Base-by-base conservation (phyloP, 805 yeast species). In the Spathaspora gorwiae region DNA sequence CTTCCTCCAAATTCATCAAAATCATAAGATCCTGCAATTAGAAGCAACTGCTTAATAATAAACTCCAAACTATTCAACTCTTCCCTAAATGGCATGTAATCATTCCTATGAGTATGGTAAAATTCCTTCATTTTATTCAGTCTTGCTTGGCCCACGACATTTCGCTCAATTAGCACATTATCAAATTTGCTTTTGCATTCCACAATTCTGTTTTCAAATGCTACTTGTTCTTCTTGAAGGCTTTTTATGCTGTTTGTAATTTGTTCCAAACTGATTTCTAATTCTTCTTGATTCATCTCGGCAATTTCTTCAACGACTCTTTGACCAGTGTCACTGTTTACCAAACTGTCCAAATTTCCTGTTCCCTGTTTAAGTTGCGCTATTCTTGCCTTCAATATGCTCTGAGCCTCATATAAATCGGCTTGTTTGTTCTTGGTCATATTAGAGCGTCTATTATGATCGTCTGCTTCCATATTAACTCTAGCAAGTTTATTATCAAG, bases 1-100 rank as follows among this genome's bases (percentile, higher is more conserved):
- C 96, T 76, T 57, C 97, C 78, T 15, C 97, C 97, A 39, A 86
- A 78, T 67, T 94, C 97, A 54, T 89, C 84, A 56, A 80, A 89
- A 61, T 94, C 98, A 57, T 84, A 85, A 34, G 79, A 78, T 27
- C 76, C 76, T 0, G 90, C 83, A 26, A 88, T 76, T 8, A 69
- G 62, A 34, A 92, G 60, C 15, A 92, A 62, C 61, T 94, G 96
- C 47, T 81, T 80, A 36, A 90, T 74, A 39, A 90, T 79, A 57
- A 82, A 90, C 50, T 86, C 90, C 27, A 80, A 59, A 45, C 84
- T 89, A 19, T 68, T 72, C 5, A 77, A 67, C 44, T 82, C 81
- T 3, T 68, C 71, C 1, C 69, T 63, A 42, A 63, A 61, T 2
- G 62, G 31, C 7, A 39, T 54, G n/a, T 47, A 41, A 38, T 57